Evolutionary conservation across 768 basidiomycete genomes (phyloP), one percentile per base, ranked within the genome.

Genomic region (Suillus weaverae): DNA sequence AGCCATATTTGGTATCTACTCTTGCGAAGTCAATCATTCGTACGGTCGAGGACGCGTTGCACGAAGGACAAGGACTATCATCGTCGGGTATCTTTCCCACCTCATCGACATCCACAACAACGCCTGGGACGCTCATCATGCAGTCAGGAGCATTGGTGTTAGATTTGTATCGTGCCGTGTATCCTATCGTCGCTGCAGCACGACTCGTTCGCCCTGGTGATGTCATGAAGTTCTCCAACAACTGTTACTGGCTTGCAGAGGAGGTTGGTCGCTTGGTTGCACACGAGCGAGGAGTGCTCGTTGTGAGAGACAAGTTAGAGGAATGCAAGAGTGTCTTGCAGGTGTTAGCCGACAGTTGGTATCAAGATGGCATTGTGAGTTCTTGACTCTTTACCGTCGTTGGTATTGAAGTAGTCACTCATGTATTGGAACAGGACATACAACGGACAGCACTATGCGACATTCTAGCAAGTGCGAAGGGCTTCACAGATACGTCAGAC

Each of bases 211-310:
- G 82, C 0, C 78, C 88, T 11, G 85, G 85, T 22, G 76, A 81
- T 33, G 80, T 84, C 1, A 88, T 97, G 84, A 85, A 86, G 57
- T 90, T 90, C 72, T 88, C 92, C 20, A 97, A 97, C 73, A 90
- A 96, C 67, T 93, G 89, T 68, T 70, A 84, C 26, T 92, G 89
- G 72, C 81, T 96, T 33, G 81, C 81, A 36, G 75, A 77, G 26
- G 84, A 89, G 68, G 73, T 89, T 0, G 35, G 22, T 22, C 70
- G 71, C 14, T 18, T 77, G 7, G 35, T 69, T 55, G 66, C 66
- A 22, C 35, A 55, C 11, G 80, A 78, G 63, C 79, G 79, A 35
- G 73, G 64, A 9, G 64, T 68, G 2, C 51, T 65, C 11, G 66
- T 68, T 36, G 74, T 83, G 33, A 80, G 79, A 68, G 85, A 82